Evolutionary conservation across 106 monocot species (phyloP).

Genomic region (Allium sativum): DNA sequence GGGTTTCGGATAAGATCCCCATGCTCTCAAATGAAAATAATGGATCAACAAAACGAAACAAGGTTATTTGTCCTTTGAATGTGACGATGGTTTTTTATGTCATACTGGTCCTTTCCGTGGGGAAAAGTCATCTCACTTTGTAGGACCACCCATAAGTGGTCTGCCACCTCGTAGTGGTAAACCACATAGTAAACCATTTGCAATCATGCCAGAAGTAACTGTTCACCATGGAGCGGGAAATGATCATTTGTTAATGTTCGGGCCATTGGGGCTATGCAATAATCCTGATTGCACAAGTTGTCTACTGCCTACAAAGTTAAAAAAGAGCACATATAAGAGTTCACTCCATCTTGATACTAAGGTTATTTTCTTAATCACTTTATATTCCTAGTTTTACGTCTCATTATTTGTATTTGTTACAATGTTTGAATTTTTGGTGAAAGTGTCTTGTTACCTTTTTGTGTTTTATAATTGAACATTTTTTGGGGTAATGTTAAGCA

Average conservation of each 20-base stretch:
- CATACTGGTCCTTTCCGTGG: slow-evolving; percentile 8
- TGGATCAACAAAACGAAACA: background rate
- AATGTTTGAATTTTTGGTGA: background rate
- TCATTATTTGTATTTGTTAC: background rate
- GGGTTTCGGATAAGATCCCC: slow-evolving; percentile 3
- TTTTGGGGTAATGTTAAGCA: background rate
- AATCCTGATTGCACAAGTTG: slow-evolving; percentile 13
- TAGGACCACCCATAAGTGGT: background rate
- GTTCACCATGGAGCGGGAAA: background rate
- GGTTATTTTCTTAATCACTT: slow-evolving; percentile 1
- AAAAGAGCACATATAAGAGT: background rate
- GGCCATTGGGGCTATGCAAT: slow-evolving; percentile 16
- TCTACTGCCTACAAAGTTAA: slow-evolving; percentile 6
- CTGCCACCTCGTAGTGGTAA: background rate
- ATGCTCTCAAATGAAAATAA: slow-evolving; percentile 2
- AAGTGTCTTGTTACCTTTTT: background rate
- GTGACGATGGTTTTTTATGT: slow-evolving; percentile 4
- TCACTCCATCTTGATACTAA: slow-evolving; percentile 3
- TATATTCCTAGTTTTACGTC: background rate
- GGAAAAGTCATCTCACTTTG: background rate
- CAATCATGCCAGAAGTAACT: slow-evolving; percentile 5
- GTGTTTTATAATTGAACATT: background rate
- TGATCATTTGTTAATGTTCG: slow-evolving; percentile 13
- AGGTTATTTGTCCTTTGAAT: background rate
- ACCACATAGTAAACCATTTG: slow-evolving; percentile 1